A percentile compares a stretch with the other conserved stretches of the same genome.
These are phyloP conservation scores for Teunomyces lycoperdinae DNA, from an alignment of 805 yeast genomes.

Conservation along the genomic window DNA sequence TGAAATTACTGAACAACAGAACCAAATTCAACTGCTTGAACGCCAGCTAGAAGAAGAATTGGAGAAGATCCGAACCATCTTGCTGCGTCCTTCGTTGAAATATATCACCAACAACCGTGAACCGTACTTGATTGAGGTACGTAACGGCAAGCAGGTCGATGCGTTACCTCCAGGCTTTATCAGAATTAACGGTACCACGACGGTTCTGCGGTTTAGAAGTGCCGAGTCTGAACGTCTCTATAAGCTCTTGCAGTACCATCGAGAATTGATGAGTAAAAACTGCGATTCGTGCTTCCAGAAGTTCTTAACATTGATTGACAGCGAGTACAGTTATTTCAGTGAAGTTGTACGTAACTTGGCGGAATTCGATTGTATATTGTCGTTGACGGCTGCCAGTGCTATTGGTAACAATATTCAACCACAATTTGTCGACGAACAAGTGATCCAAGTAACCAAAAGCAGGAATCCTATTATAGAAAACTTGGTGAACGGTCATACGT, in stretches of 20 bases:
- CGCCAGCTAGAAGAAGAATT: slow-evolving; percentile 52
- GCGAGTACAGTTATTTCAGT: slow-evolving; percentile 27
- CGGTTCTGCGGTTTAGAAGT: slow-evolving; percentile 70
- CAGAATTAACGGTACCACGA: slow-evolving; percentile 64
- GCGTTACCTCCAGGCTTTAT: slow-evolving; percentile 74
- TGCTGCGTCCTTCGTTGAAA: slow-evolving; percentile 56
- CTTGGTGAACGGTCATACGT: slow-evolving; percentile 32
- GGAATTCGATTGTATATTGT: slow-evolving; percentile 61
- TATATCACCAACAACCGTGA: slow-evolving; percentile 60
- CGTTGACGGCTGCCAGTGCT: slow-evolving; percentile 60
- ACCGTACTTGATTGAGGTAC: slow-evolving; percentile 73
- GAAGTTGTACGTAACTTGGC: slow-evolving; percentile 49
- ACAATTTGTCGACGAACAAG: slow-evolving; percentile 41
- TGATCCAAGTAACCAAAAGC: slow-evolving; percentile 49
- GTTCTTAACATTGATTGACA: slow-evolving; percentile 37
- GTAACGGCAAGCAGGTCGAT: slow-evolving; percentile 52
- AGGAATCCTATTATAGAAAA: slow-evolving; percentile 68
- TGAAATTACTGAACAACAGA: slow-evolving; percentile 33
- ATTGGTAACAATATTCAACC: slow-evolving; percentile 48
- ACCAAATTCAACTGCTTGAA: slow-evolving; percentile 44
- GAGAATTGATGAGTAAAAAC: slow-evolving; percentile 47
- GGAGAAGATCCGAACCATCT: slow-evolving; percentile 35
- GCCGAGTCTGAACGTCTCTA: slow-evolving; percentile 53
- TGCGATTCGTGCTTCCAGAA: slow-evolving; percentile 47
- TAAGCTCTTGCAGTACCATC: slow-evolving; percentile 55